Evolutionary conservation across 2,329 filamentous ascomycete species (phyloP), one percentile per base, ranked within the genome.

Genomic region (Fusarium globosum): DNA sequence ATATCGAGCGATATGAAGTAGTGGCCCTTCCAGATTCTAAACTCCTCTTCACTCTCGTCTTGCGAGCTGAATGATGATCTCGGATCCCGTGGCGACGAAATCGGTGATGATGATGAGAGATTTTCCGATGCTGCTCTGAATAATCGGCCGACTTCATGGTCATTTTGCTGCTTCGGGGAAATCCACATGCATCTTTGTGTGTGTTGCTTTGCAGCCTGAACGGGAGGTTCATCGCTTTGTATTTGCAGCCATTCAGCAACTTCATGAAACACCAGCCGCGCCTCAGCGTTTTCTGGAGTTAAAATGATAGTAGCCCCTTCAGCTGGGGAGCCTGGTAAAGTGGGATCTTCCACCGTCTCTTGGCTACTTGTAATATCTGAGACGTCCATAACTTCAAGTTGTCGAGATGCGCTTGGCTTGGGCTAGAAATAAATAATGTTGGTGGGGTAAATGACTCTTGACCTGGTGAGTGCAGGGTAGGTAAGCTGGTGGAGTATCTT

Each of bases 81-180:
- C 9, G 51, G 23, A 7, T 53, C 35, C 2, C 51, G 30, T 16
- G 55, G 41, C 0, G 55, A 58, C 3, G 30, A 58, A 0, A 45
- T 33, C 1, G 55, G 41, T 11, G 41, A 58, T 16, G 30, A 58
- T 4, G 41, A 45, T 3, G 35, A 53, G 0, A 53, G 13, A 4
- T 0, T 3, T 3, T 38, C 35, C 7, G 51, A 52, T 11, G 0
- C 21, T 11, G n/a, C 0, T 5, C 21, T 21, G 10, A 26, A 4
- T 23, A 43, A 23, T 3, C 39, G 39, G 0, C 0, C 2, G 3
- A 45, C 4, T 28, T 58, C 41, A 4, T 4, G 7, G 1, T 58
- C 55, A 18, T 10, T 42, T 2, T 45, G 26, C 0, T 28, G 55
- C 30, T 20, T 45, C 4, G n/a, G 33, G 18, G 36, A 12, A 13